Percentiles rank a stretch among this genome's conserved stretches.
phyloP scores from a whole-genome alignment of 2,329 filamentous ascomycete species.

The Rugonectria rugulosa region DNA sequence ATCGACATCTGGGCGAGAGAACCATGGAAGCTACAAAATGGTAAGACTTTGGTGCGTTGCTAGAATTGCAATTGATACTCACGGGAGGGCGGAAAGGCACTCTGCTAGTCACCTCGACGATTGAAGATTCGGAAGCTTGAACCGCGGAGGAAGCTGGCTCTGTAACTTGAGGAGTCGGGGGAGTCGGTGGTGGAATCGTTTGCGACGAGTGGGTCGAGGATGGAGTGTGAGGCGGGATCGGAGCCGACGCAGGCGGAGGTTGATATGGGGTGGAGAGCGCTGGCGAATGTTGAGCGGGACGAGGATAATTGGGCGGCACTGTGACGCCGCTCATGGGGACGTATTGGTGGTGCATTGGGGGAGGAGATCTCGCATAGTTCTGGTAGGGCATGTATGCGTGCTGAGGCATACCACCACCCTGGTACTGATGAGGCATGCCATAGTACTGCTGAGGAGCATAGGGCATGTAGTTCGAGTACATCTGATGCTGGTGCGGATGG shows the following conservation, averaged over 20 bases:
- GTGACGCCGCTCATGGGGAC: slow-evolving; percentile 58
- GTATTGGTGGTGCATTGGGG: slow-evolving; percentile 63
- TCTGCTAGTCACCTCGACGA: slow-evolving; percentile 32
- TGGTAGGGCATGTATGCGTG: slow-evolving; percentile 59
- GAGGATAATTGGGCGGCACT: slow-evolving; percentile 56
- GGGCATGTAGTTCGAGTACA: slow-evolving; percentile 61
- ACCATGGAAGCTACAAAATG: slow-evolving; percentile 62
- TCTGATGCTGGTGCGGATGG: slow-evolving; percentile 51
- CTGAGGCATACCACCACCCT: slow-evolving; percentile 48
- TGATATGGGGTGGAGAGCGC: slow-evolving; percentile 65
- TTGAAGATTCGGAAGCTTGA: slow-evolving; percentile 35
- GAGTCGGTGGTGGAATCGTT: slow-evolving; percentile 53
- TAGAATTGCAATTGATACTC: slow-evolving; percentile 31
- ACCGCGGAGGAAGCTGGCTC: slow-evolving; percentile 40
- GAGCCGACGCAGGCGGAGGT: slow-evolving; percentile 54
- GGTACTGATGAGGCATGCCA: slow-evolving; percentile 58
- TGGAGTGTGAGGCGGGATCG: slow-evolving; percentile 58
- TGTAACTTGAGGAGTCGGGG: slow-evolving; percentile 53
- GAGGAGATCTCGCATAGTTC: slow-evolving; percentile 57
- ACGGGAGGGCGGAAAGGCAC: slow-evolving; percentile 59
- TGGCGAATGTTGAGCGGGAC: slow-evolving; percentile 60
- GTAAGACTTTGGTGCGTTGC: slow-evolving; percentile 1
- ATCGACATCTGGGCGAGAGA: slow-evolving; percentile 57
- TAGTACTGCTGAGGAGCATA: slow-evolving; percentile 58
- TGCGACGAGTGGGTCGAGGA: slow-evolving; percentile 60